Base-by-base conservation (phyloP, 1,284 basidiomycete genomes). In the Coriolopsis trogii region DNA sequence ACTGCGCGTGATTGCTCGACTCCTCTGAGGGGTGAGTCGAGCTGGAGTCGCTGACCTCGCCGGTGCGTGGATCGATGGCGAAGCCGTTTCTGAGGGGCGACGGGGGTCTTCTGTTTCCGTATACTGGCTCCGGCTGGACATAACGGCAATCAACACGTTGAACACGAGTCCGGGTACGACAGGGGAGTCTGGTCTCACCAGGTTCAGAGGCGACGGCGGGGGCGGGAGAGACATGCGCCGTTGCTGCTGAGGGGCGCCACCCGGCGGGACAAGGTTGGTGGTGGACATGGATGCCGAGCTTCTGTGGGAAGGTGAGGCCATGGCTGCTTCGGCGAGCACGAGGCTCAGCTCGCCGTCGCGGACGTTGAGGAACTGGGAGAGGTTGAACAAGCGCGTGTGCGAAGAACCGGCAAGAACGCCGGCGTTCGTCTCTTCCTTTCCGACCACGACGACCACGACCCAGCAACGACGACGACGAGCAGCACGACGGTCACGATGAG, bases 71-170 rank as follows among this genome's bases (percentile, higher is more conserved):
- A 61, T 81, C 74, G 49, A 77, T 73, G 7, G 78, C 70, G 58
- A 78, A 78, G 28, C 75, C 77, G 55, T 87, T 84, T 16, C 87
- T 77, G 6, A 89, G 78, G 7, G 87, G 87, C 10, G 87, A 89
- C 15, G 80, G 81, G 6, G 85, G 81, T 37, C 86, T 73, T 48
- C 72, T 70, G 67, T 67, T 60, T 3, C 64, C 67, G 44, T 64
- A 61, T 5, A 69, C 68, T 9, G 72, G 69, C 44, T 73, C 68
- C 24, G 72, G 72, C 72, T 74, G 48, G 46, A 26, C 10, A 31
- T 26, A 48, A 36, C 30, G 20, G 49, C 40, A 49, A 51, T 60
- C 46, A 63, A 63, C 56, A 51, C 52, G 59, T 58, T 45, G 28
- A 39, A 45, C 44, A 37, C 50, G 41, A 49, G 29, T 46, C 24